A percentile compares a stretch with the other conserved stretches of the same genome.
Evolutionary conservation across 148 eudicot genomes (phyloP).

Genomic region (Fallopia convolvulus): DNA sequence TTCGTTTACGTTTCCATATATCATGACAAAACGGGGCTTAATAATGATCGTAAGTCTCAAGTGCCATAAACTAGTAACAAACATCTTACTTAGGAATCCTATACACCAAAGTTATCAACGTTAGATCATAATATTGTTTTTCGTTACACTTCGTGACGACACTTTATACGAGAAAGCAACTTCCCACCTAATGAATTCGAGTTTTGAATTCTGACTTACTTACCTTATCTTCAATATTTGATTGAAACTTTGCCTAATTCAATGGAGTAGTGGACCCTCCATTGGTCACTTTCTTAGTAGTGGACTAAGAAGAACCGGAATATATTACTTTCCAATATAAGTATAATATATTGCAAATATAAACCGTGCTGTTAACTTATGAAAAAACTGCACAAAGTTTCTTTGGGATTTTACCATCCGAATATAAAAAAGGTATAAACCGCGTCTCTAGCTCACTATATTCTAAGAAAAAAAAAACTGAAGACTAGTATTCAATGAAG

Average conservation of each 20-base stretch:
- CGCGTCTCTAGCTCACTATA: not conserved
- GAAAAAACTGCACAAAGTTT: not conserved
- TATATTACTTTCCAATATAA: too few species aligned
- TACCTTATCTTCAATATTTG: not conserved
- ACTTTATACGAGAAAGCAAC: not conserved
- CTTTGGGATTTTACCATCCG: not conserved
- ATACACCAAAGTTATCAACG: not conserved
- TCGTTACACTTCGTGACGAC: not conserved
- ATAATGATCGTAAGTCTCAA: not conserved
- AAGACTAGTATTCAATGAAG: not conserved
- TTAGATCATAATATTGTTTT: not conserved
- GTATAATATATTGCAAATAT: too few species aligned
- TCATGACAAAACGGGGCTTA: too few species aligned
- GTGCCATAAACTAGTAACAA: not conserved
- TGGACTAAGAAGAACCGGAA: not conserved
- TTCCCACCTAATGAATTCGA: not conserved
- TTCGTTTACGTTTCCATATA: too few species aligned
- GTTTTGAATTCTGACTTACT: not conserved
- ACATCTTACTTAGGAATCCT: too few species aligned
- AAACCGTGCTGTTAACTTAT: not conserved
- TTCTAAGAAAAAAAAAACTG: not conserved
- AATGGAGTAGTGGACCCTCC: constrained; percentile 1
- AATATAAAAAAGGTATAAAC: not conserved
- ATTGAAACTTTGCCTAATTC: not conserved
- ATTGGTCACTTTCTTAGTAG: not conserved